Conservation (phyloP, 1,139 yeast species). For the Candida smagusa region DNA sequence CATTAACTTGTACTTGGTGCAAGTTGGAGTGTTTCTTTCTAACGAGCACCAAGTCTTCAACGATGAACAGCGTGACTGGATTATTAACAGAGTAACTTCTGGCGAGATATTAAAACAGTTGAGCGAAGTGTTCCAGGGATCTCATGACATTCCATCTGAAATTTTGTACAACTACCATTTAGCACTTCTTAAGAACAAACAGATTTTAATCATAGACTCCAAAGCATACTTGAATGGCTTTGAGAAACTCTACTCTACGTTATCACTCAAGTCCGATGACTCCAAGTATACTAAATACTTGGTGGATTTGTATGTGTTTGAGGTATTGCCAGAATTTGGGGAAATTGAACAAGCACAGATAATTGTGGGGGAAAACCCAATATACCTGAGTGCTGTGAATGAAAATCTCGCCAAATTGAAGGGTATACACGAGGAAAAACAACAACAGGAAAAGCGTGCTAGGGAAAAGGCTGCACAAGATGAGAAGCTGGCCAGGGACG, state of each 20-base stretch:
- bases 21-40: slow-evolving; percentile 27
- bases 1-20: slow-evolving; percentile 34
- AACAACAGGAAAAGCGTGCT: slow-evolving; percentile 16
- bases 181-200: slow-evolving; percentile 23
- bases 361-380: slow-evolving; percentile 22
- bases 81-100: slow-evolving; percentile 17
- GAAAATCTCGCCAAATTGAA: slow-evolving; percentile 16
- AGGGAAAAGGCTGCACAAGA: slow-evolving; percentile 12
- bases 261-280: slow-evolving; percentile 3
- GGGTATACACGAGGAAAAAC: slow-evolving; percentile 16
- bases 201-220: slow-evolving; percentile 8
- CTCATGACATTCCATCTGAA: slow-evolving; percentile 29
- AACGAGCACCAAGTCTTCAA: slow-evolving; percentile 3
- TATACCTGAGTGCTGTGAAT: slow-evolving; percentile 14
- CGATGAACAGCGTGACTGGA: slow-evolving; percentile 5
- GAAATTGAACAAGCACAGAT: slow-evolving; percentile 26
- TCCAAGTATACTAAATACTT: slow-evolving; percentile 16
- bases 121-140: slow-evolving; percentile 17
- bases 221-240: slow-evolving; percentile 5
- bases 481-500: slow-evolving; percentile 14
- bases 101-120: slow-evolving; percentile 24
- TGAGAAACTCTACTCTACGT: slow-evolving; percentile 11
- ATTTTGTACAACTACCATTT: slow-evolving; percentile 33
- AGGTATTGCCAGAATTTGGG: slow-evolving; percentile 32
- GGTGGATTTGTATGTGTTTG: slow-evolving; percentile 33